Evolutionary conservation across 495 filamentous ascomycete species (phyloP).

Genomic region (Neurospora pannonica): DNA sequence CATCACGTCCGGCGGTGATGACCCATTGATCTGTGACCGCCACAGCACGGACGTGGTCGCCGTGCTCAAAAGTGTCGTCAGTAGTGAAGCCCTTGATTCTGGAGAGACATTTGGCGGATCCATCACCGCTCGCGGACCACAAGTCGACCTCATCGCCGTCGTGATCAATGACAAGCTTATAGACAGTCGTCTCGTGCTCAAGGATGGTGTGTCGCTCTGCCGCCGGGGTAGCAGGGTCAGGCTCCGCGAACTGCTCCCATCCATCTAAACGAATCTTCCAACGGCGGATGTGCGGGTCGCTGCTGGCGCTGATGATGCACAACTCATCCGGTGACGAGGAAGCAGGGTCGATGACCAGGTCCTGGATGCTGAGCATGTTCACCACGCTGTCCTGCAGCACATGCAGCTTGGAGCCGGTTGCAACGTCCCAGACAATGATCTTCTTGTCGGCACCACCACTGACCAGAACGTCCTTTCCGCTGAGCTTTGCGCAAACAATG

Average conservation of each 20-base stretch:
- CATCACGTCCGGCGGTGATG: slow-evolving; percentile 83
- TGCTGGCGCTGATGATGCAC: slow-evolving; percentile 66
- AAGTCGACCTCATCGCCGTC: slow-evolving; percentile 57
- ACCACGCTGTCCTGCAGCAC: slow-evolving; percentile 55
- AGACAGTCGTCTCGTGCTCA: slow-evolving; percentile 83
- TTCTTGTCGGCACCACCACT: slow-evolving; percentile 81
- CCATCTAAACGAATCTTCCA: slow-evolving; percentile 47
- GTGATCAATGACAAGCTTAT: slow-evolving; percentile 58
- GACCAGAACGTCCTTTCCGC: slow-evolving; percentile 58
- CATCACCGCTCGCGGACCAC: slow-evolving; percentile 87
- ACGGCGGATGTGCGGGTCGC: slow-evolving; percentile 72
- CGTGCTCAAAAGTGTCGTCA: slow-evolving; percentile 66
- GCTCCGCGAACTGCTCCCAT: slow-evolving; percentile 37
- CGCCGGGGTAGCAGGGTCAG: slow-evolving; percentile 25
- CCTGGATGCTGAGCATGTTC: slow-evolving; percentile 68
- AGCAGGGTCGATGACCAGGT: slow-evolving; percentile 62
- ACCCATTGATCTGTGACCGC: slow-evolving; percentile 67
- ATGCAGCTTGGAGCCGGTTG: slow-evolving; percentile 56
- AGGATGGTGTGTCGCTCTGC: slow-evolving; percentile 50
- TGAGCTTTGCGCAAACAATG: slow-evolving; percentile 45
- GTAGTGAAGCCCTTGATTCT: slow-evolving; percentile 54
- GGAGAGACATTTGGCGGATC: slow-evolving; percentile 64
- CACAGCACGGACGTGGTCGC: slow-evolving; percentile 82
- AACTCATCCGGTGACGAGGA: slow-evolving; percentile 37
- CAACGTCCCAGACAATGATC: slow-evolving; percentile 73